Conservation (phyloP, 345 rosid species). For the Citropsis articulata region DNA sequence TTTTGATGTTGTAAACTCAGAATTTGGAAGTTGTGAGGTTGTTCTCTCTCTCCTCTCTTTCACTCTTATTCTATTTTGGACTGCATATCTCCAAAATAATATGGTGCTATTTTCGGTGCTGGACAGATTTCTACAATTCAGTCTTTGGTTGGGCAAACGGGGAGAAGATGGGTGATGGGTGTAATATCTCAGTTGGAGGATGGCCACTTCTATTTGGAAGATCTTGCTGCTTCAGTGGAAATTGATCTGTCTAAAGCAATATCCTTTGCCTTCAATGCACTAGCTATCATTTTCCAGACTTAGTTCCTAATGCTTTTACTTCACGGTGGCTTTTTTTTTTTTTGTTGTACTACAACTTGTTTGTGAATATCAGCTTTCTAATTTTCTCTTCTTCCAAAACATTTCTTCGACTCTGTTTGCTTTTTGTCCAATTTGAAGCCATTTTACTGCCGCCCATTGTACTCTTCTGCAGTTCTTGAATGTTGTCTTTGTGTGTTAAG, state of each 20-base stretch:
- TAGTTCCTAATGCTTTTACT: background rate
- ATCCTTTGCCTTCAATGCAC: conserved; percentile 51
- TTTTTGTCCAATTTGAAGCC: conserved; percentile 1
- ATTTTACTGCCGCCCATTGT: background rate
- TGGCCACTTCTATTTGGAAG: conserved; percentile 92
- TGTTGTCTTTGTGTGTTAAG: background rate
- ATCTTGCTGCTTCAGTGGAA: conserved; percentile 91
- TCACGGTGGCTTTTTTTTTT: background rate
- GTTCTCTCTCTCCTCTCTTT: background rate
- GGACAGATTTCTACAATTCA: conserved; percentile 79
- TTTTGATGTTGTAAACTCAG: conserved; percentile 57
- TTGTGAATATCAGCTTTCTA: background rate
- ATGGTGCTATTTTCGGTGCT: conserved; percentile 7
- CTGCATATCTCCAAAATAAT: conserved; percentile 1
- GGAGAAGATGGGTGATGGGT: conserved; percentile 95
- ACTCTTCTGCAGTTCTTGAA: background rate
- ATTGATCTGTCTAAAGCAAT: conserved; percentile 84
- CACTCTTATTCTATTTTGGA: background rate
- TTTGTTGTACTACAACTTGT: background rate
- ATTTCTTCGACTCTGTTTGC: background rate
- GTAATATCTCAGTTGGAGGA: conserved; percentile 95
- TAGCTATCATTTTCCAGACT: background rate
- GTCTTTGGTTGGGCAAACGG: conserved; percentile 67
- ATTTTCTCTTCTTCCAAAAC: background rate
- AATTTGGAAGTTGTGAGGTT: conserved; percentile 75